These are phyloP conservation scores for Paralagenidium karlingii DNA, from an alignment of 352 stramenopile genomes.

Conservation along the genomic window DNA sequence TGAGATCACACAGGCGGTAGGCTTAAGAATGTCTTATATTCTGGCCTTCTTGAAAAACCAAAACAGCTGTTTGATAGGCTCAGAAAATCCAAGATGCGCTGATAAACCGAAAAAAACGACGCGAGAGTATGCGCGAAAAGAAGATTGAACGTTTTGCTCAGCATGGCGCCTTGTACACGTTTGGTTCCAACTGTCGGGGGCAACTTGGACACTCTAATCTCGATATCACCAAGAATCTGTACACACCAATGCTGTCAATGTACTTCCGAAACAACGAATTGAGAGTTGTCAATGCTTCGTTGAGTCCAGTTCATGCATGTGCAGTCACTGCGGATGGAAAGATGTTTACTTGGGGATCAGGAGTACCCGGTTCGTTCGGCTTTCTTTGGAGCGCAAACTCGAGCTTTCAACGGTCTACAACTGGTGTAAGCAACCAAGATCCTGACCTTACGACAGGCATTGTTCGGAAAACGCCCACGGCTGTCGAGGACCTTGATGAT, in stretches of 20 bases:
- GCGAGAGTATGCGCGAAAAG: conserved; percentile 42
- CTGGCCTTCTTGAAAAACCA: background rate
- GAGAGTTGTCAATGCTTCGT: conserved; percentile 23
- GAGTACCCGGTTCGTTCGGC: conserved; percentile 48
- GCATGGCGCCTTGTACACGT: conserved; percentile 58
- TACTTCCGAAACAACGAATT: conserved; percentile 71
- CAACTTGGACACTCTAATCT: conserved; percentile 36
- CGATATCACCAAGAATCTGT: conserved; percentile 18
- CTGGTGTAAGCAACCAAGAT: too few relatives aligned
- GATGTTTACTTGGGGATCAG: conserved; percentile 58
- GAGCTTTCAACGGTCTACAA: too few relatives aligned
- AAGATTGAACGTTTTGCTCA: conserved; percentile 64
- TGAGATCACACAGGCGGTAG: conserved; percentile 30
- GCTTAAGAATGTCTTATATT: background rate
- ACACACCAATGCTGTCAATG: conserved; percentile 22
- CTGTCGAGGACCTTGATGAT: conserved; percentile 56
- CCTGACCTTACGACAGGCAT: too few relatives aligned
- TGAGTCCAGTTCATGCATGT: conserved; percentile 42
- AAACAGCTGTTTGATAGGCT: conserved; percentile 4
- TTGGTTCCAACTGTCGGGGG: conserved; percentile 37
- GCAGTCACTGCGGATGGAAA: conserved; percentile 50
- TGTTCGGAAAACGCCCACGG: conserved; percentile 22
- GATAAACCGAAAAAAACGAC: conserved; percentile 44
- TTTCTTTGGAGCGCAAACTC: conserved; percentile 34
- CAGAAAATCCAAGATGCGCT: conserved; percentile 55